Base-by-base conservation (phyloP, 2,329 filamentous ascomycete genomes). In the Cryphonectria radicalis region DNA sequence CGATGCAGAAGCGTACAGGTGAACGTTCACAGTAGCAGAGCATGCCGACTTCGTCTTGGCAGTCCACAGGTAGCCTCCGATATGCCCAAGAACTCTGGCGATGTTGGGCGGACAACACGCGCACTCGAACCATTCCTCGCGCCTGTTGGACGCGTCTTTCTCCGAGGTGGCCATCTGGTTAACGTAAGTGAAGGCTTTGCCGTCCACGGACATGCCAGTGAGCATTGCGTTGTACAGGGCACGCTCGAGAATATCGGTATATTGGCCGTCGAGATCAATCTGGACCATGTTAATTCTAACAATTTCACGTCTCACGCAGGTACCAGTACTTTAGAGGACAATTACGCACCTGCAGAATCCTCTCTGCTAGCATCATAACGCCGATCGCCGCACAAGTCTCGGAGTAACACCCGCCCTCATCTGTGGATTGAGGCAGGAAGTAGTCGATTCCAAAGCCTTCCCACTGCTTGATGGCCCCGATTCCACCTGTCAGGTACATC, bases 41-140 rank as follows among this genome's bases (percentile, higher is more conserved):
- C 14, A 11, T 2, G 69, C 40, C 3, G 70, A 66, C n/a, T 66
- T 69, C 1, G 70, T 71, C n/a, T 80, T 78, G 37, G 80, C 81
- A 19, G 82, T 83, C 85, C 87, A 89, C 1, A 88, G 76, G 74
- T 89, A 89, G 0, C 87, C 87, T 4, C 87, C 87, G 37, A 90
- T 78, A 32, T 82, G 85, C 0, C 86, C 88, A 50, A 89, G 82
- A 1, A 89, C 78, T 42, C 88, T 81, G 22, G 85, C 82, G 0
- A 90, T 79, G 74, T 90, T 90, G 0, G 88, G 88, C 1, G 88
- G 89, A 75, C 88, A 90, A 73, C 88, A 90, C 8, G 87, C 87
- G 60, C 84, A 85, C 63, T 84, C 84, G 68, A 89, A 90, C 88
- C 88, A 90, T 40, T 86, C 84, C 46, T 84, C 81, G 8, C 88